These are phyloP conservation scores for Thielaviopsis euricoi DNA, from an alignment of 2,329 filamentous ascomycete species.

Conservation along the genomic window DNA sequence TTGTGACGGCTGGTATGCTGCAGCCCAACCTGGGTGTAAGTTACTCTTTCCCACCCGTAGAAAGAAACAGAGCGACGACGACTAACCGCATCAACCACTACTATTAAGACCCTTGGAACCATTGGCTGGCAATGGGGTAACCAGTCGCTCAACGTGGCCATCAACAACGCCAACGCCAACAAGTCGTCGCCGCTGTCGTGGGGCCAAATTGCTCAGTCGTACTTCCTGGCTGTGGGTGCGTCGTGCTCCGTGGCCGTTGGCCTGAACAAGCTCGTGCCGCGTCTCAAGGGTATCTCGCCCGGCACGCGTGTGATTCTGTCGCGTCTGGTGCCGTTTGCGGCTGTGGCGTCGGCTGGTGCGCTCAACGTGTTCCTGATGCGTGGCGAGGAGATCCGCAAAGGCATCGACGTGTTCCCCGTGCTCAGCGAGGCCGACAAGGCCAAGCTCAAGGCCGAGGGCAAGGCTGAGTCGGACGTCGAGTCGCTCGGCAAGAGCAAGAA, in stretches of 20 bases:
- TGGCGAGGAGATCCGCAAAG: conserved; percentile 79
- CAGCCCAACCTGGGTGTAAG: conserved; percentile 65
- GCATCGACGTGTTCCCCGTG: conserved; percentile 84
- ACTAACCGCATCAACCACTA: too few relatives aligned
- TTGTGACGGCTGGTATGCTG: conserved; percentile 94
- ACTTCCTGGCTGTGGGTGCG: conserved; percentile 78
- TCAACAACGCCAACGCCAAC: conserved; percentile 96
- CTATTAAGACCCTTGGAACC: conserved; percentile 54
- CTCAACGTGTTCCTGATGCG: conserved; percentile 98
- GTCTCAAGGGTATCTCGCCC: conserved; percentile 60
- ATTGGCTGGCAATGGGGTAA: conserved; percentile 91
- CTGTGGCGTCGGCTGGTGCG: conserved; percentile 77
- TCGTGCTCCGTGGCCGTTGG: conserved; percentile 89
- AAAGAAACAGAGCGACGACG: too few relatives aligned
- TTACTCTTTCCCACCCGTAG: conserved; percentile 3
- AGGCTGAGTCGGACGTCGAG: conserved; percentile 45
- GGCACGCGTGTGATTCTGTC: conserved; percentile 59
- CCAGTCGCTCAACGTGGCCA: conserved; percentile 93
- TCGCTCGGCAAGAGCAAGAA: conserved; percentile 75
- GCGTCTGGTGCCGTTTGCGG: conserved; percentile 89
- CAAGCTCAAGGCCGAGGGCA: conserved; percentile 37
- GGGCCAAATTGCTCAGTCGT: conserved; percentile 70
- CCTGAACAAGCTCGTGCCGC: conserved; percentile 76
- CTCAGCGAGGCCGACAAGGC: conserved; percentile 53
- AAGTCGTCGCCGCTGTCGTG: conserved; percentile 82